phyloP scores from a whole-genome alignment of 106 monocot genomes.

The Dendrobium nobile region DNA sequence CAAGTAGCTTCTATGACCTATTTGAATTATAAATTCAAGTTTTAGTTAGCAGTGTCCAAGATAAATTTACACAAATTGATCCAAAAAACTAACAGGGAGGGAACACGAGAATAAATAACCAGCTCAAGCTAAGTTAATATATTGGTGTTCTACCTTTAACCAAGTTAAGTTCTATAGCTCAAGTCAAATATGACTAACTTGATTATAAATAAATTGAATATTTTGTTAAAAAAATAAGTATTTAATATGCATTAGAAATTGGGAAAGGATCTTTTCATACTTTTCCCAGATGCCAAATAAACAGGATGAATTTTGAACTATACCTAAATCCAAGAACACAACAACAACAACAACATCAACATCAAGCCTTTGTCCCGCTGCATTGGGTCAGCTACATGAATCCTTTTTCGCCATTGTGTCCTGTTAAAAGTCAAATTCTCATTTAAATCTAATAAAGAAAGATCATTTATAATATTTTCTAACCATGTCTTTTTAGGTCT shows the following conservation, averaged over 20 bases:
- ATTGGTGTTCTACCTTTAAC: not conserved
- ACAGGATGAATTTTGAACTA: not conserved
- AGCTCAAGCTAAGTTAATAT: not conserved
- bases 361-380: no score
- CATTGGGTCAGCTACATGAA: no score
- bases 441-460: no score
- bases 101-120: not conserved
- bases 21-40: no score
- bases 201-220: not conserved
- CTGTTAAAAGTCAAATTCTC: no score
- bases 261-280: not conserved
- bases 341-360: not conserved
- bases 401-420: no score
- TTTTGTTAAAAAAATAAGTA: not conserved
- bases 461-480: no score
- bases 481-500: no score
- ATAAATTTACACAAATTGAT: not conserved
- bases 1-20: not conserved
- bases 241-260: not conserved
- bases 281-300: not conserved
- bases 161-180: not conserved
- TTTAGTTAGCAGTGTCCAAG: not conserved
- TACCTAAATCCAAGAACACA: not conserved
- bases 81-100: no score
- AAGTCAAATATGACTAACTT: not conserved